phyloP scores from a whole-genome alignment of 371 early-diverging fungal genomes.

The Mucor irregularis region DNA sequence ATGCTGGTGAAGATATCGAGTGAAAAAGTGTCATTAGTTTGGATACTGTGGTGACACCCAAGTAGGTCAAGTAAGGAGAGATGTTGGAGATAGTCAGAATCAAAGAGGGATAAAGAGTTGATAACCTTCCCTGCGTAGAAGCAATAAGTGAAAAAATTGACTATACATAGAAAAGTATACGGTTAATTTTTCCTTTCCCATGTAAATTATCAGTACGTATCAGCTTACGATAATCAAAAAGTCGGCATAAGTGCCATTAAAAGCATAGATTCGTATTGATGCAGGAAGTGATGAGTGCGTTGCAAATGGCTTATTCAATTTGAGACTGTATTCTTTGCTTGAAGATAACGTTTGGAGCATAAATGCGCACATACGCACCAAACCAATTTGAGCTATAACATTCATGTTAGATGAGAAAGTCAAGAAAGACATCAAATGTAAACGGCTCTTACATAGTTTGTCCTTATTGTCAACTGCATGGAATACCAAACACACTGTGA shows the following conservation, averaged over 20 bases:
- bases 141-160: slow-evolving; percentile 76
- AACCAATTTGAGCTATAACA: slow-evolving; percentile 65
- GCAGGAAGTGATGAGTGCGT: slow-evolving; percentile 65
- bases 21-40: slow-evolving; percentile 75
- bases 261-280: slow-evolving; percentile 68
- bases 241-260: slow-evolving; percentile 82
- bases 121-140: slow-evolving; percentile 66
- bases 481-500: slow-evolving; percentile 65
- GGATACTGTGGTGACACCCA: slow-evolving; percentile 71
- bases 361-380: slow-evolving; percentile 80
- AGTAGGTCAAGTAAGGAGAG: slow-evolving; percentile 74
- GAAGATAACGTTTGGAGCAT: slow-evolving; percentile 84
- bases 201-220: too few relatives aligned
- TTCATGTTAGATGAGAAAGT: too few relatives aligned
- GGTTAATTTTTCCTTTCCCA: too few relatives aligned
- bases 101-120: slow-evolving; percentile 75
- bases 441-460: slow-evolving; percentile 66
- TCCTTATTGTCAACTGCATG: slow-evolving; percentile 64
- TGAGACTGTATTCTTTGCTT: slow-evolving; percentile 73
- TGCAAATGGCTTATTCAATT: slow-evolving; percentile 76
- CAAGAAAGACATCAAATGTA: too few relatives aligned
- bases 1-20: slow-evolving; percentile 78
- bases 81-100: slow-evolving; percentile 79
- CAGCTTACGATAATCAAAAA: slow-evolving; percentile 72
- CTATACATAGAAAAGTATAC: too few relatives aligned